A percentile compares a stretch with the other conserved stretches of the same genome.
Conservation (phyloP, 768 basidiomycete species). For the Harrya chromipes region DNA sequence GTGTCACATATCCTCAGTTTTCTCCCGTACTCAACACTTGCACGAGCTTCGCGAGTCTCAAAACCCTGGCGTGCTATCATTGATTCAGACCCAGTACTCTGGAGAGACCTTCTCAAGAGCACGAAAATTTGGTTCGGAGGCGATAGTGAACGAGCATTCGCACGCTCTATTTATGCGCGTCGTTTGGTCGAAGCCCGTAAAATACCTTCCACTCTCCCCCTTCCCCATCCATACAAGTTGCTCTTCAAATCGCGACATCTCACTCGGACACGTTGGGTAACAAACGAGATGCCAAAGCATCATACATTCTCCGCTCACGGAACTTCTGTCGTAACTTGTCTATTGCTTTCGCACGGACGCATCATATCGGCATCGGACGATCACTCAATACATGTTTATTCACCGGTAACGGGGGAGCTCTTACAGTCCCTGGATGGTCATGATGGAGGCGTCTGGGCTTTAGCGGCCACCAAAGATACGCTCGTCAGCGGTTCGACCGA, state of each 20-base stretch:
- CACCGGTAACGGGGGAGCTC: constrained; percentile 76
- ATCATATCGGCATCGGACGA: constrained; percentile 98
- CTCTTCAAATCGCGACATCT: constrained; percentile 90
- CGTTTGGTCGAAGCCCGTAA: constrained; percentile 42
- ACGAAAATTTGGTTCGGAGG: constrained; percentile 90
- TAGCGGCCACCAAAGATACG: constrained; percentile 84
- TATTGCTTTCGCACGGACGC: constrained; percentile 90
- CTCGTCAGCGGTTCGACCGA: constrained; percentile 93
- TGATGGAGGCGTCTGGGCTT: constrained; percentile 95
- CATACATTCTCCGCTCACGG: constrained; percentile 87
- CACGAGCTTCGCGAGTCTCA: constrained; percentile 85
- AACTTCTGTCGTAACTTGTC: constrained; percentile 89
- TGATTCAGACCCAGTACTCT: constrained; percentile 85
- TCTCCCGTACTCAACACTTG: constrained; percentile 78
- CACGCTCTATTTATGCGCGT: constrained; percentile 63
- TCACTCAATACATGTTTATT: constrained; percentile 94
- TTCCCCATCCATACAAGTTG: constrained; percentile 86
- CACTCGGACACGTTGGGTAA: constrained; percentile 77
- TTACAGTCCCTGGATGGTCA: constrained; percentile 80
- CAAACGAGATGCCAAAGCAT: constrained; percentile 67
- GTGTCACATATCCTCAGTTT: constrained; percentile 85
- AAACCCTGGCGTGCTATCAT: constrained; percentile 89
- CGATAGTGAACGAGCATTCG: constrained; percentile 78
- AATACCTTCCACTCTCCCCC: constrained; percentile 52
- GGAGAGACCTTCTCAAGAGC: constrained; percentile 80